Percentiles rank a stretch among this genome's conserved stretches.
Conservation (phyloP, 345 rosid genomes). For the Draba incana region DNA sequence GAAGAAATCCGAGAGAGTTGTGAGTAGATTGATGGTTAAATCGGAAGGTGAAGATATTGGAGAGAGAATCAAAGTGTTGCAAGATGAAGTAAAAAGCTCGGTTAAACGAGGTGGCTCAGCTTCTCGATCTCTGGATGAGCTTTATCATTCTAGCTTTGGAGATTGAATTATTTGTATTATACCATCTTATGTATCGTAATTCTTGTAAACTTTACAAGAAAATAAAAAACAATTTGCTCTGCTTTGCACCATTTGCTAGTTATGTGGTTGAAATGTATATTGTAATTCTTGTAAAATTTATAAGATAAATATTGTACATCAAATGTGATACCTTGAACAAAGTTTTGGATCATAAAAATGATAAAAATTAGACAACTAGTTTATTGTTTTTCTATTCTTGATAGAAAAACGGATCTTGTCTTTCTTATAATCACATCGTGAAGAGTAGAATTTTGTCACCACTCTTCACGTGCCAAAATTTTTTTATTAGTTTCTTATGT, state of each 20-base stretch:
- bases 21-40: constrained; percentile 51
- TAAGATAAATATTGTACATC: not conserved
- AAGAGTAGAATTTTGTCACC: constrained; percentile 11
- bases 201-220: not conserved
- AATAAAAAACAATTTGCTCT: not conserved
- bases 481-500: not conserved
- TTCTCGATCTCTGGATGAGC: constrained; percentile 15
- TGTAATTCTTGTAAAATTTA: too few relatives aligned
- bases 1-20: too few relatives aligned
- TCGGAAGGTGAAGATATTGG: constrained; percentile 43
- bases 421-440: constrained; percentile 21
- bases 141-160: constrained; percentile 15
- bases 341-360: too few relatives aligned
- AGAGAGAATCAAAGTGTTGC: constrained; percentile 19
- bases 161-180: not conserved
- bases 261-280: too few relatives aligned
- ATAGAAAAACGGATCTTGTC: constrained; percentile 11
- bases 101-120: constrained; percentile 37
- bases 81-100: constrained; percentile 33
- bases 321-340: not conserved
- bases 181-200: not conserved
- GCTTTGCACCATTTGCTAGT: not conserved
- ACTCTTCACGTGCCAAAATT: not conserved
- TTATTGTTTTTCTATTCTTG: not conserved
- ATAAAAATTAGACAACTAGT: not conserved